Evolutionary conservation across 2,329 filamentous ascomycete genomes (phyloP), one percentile per base, ranked within the genome.

Genomic region (Penicillium sp.): DNA sequence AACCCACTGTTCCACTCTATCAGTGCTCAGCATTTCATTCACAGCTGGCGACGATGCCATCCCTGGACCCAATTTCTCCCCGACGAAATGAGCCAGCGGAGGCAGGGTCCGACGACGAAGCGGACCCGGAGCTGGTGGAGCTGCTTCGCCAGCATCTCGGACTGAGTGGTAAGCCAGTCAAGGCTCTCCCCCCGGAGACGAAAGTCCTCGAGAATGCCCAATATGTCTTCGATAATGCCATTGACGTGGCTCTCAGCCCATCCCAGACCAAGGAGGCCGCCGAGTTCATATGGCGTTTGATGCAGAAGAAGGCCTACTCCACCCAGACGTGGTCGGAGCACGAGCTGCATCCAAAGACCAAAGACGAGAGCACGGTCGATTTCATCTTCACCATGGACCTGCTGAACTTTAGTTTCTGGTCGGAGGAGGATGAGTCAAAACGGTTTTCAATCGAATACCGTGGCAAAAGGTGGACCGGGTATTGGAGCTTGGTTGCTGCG

Each of bases 381-480:
- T 97, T 98, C 62, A 91, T 98, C 56, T 97, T 98, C 63, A 88
- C 87, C 14, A 94, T 98, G 88, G 93, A 98, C 63, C 67, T 98
- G 18, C 72, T 98, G 35, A 98, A 98, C 63, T 98, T 97, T 62
- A 94, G 84, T 15, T 98, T 98, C 65, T 98, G 93, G 93, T 94
- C 87, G 10, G 83, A 87, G 36, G 68, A 75, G 43, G 82, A 86
- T 8, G 76, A 81, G 4, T 47, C 51, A 17, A 81, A 91, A 55
- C 77, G 88, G 8, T 98, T 91, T 64, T 78, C 85, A 7, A 78
- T 98, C 28, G 83, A 87, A 41, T 97, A 96, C 65, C 78, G 77
- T 31, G 89, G 81, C 18, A 83, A 80, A 64, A 80, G 69, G 41
- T 97, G 89, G 88, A 96, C 89, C 0, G 93, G 93, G 3, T 98